Conservation (phyloP, 176 grass and related monocot genomes). For the Eragrostis nindensis region DNA sequence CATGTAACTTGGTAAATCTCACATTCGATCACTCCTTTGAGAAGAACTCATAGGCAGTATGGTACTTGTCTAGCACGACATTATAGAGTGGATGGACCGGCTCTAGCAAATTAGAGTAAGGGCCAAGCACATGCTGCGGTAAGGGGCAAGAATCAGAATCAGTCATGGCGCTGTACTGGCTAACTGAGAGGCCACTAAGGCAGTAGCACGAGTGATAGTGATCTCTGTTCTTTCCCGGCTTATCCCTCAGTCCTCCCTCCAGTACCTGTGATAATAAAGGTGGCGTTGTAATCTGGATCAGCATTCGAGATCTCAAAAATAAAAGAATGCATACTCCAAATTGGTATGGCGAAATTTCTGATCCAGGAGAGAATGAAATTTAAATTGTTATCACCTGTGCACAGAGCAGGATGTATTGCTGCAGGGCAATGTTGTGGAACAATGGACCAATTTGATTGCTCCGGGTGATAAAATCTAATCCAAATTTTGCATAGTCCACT, state of each 20-base stretch:
- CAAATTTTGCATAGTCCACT: slow-evolving; percentile 64
- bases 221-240: slow-evolving; percentile 86
- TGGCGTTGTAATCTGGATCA: neutral
- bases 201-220: slow-evolving; percentile 95
- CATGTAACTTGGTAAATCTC: neutral
- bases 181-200: slow-evolving; percentile 80
- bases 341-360: neutral
- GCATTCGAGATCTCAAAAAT: neutral
- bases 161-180: slow-evolving; percentile 66
- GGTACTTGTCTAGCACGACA: slow-evolving; percentile 67
- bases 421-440: slow-evolving; percentile 82
- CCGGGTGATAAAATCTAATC: slow-evolving; percentile 60
- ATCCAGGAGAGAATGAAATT: slow-evolving; percentile 8
- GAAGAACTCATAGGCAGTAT: slow-evolving; percentile 72
- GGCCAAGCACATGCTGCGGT: slow-evolving; percentile 70
- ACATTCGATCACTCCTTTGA: slow-evolving; percentile 38
- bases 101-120: slow-evolving; percentile 89
- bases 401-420: slow-evolving; percentile 94
- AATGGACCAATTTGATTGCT: slow-evolving; percentile 68
- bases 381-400: slow-evolving; percentile 62
- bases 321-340: neutral
- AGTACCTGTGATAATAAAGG: slow-evolving; percentile 53
- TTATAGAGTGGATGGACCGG: slow-evolving; percentile 82
- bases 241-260: slow-evolving; percentile 94
- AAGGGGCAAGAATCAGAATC: slow-evolving; percentile 55